phyloP scores from a whole-genome alignment of 2,329 filamentous ascomycete genomes.

The Byssochlamys sp. region DNA sequence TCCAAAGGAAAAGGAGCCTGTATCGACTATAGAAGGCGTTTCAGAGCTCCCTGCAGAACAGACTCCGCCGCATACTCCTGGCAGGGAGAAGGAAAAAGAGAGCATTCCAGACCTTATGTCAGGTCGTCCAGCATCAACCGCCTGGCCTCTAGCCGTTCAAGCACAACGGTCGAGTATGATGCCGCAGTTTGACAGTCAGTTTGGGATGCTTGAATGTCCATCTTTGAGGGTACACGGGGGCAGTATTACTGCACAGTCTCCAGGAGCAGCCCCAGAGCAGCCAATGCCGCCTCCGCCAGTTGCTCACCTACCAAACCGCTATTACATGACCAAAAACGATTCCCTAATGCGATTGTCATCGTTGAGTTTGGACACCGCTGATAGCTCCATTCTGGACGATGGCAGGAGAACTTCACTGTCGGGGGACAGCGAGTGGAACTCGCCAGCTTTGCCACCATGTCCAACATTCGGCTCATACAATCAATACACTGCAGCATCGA shows the following conservation, averaged over 20 bases:
- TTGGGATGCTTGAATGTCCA: slow-evolving; percentile 14
- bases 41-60: slow-evolving; percentile 26
- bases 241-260: slow-evolving; percentile 25
- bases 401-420: slow-evolving; percentile 17
- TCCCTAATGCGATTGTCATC: slow-evolving; percentile 26
- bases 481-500: slow-evolving; percentile 27
- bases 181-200: slow-evolving; percentile 15
- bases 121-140: slow-evolving; percentile 17
- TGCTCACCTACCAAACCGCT: slow-evolving; percentile 21
- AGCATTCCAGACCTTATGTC: slow-evolving; percentile 3
- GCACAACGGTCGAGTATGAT: slow-evolving; percentile 15
- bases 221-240: slow-evolving; percentile 18
- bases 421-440: slow-evolving; percentile 19
- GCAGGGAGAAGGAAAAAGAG: slow-evolving; percentile 16
- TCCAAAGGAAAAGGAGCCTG: slow-evolving; percentile 21
- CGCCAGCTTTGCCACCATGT: slow-evolving; percentile 23
- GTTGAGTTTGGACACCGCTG: slow-evolving; percentile 28
- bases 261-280: slow-evolving; percentile 25
- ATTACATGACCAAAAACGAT: slow-evolving; percentile 26
- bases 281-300: slow-evolving; percentile 27
- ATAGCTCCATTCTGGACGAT: slow-evolving; percentile 30
- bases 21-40: slow-evolving; percentile 26
- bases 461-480: slow-evolving; percentile 28
- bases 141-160: slow-evolving; percentile 21
- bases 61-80: slow-evolving; percentile 28